Conservation (phyloP, 2,329 filamentous ascomycete species). For the Clonostachys solani region DNA sequence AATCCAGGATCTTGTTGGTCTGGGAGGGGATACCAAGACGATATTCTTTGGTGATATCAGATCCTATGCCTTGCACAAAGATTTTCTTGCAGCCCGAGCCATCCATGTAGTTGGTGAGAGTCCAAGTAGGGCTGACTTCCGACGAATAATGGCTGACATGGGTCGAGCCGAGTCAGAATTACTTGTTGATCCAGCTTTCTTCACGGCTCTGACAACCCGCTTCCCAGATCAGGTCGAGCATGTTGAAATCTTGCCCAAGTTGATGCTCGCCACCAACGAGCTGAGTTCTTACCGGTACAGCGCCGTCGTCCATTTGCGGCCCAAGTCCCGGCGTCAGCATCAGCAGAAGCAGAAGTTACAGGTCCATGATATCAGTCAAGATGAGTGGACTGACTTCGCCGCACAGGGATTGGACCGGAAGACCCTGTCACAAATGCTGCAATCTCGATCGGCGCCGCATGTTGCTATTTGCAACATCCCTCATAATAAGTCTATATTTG, state of each 20-base stretch:
- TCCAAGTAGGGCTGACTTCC: too few species aligned
- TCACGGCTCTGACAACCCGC: constrained; percentile 7
- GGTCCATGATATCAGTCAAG: constrained; percentile 5
- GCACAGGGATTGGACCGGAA: constrained; percentile 2
- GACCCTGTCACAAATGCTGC: constrained; percentile 6
- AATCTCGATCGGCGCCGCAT: not conserved
- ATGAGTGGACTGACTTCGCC: constrained; percentile 13
- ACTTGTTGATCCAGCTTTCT: constrained; percentile 16
- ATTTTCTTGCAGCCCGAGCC: not conserved
- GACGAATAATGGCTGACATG: not conserved
- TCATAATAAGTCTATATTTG: constrained; percentile 20
- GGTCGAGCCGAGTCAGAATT: constrained; percentile 10
- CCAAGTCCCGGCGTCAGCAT: constrained; percentile 3
- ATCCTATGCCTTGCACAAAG: constrained; percentile 5
- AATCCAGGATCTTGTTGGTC: not conserved
- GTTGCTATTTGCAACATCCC: constrained; percentile 16
- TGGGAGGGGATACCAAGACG: not conserved
- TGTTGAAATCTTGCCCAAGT: constrained; percentile 20
- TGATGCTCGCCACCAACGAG: constrained; percentile 18
- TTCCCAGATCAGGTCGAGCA: constrained; percentile 11
- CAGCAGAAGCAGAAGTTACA: too few species aligned
- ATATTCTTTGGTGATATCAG: constrained; percentile 14
- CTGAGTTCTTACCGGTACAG: constrained; percentile 19
- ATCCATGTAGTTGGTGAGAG: not conserved
- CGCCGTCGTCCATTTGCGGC: constrained; percentile 12